These are phyloP conservation scores for Carex cristatella DNA, from an alignment of 176 grass and related monocot species.

Conservation along the genomic window DNA sequence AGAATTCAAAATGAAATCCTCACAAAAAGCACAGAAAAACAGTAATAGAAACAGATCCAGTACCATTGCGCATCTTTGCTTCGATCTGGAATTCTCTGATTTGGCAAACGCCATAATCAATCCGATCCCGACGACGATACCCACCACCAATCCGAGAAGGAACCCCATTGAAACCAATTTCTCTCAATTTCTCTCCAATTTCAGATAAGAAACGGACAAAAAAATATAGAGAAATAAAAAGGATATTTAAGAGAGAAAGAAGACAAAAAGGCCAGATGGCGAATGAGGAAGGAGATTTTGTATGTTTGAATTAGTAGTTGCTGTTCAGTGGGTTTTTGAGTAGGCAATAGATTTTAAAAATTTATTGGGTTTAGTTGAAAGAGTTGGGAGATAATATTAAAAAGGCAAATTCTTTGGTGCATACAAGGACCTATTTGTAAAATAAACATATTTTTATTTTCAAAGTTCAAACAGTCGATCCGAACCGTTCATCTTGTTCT, in stretches of 20 bases:
- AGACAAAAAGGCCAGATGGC: neutral
- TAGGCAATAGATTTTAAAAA: neutral
- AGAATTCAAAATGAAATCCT: neutral
- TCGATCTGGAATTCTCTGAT: constrained; percentile 16
- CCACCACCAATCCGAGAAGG: neutral
- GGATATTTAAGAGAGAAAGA: neutral
- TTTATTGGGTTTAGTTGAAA: neutral
- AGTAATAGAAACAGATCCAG: neutral
- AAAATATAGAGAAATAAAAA: neutral
- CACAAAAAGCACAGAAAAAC: neutral
- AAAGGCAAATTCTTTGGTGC: too few relatives aligned
- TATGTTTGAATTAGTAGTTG: neutral
- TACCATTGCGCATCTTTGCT: constrained; percentile 11
- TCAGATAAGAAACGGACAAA: neutral
- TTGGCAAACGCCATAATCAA: constrained; percentile 20
- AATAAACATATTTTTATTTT: too few relatives aligned
- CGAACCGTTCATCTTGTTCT: too few relatives aligned
- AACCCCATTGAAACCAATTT: neutral
- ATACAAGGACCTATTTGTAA: too few relatives aligned
- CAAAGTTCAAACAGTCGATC: too few relatives aligned
- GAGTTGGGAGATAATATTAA: neutral
- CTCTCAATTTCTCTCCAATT: neutral
- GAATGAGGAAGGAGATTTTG: too few relatives aligned
- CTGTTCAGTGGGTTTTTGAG: neutral
- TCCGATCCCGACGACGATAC: constrained; percentile 20